A percentile compares a stretch with the other conserved stretches of the same genome.
phyloP scores from a whole-genome alignment of 2,329 filamentous ascomycete species.

The Aspergillus brasiliensis region DNA sequence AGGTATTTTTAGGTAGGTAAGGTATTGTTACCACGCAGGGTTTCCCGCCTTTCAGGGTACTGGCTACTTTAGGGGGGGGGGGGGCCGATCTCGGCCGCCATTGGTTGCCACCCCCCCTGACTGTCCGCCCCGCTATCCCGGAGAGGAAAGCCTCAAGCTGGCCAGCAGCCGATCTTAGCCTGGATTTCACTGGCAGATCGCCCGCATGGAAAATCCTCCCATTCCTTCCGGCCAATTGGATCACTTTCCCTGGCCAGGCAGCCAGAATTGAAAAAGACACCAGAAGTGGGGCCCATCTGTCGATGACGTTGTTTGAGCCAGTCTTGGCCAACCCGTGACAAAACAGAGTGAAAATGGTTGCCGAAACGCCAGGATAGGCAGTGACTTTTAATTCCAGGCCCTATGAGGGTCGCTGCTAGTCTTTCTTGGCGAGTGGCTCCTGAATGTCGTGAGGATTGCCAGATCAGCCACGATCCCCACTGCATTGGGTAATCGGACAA shows the following conservation, averaged over 20 bases:
- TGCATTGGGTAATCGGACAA: not conserved
- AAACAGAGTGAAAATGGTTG: not conserved
- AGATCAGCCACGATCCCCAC: not conserved
- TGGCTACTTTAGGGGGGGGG: not conserved
- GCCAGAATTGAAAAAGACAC: not conserved
- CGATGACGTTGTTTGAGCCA: not conserved
- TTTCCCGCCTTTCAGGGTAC: not conserved
- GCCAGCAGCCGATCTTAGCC: not conserved
- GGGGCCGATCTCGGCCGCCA: not conserved
- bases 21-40: not conserved
- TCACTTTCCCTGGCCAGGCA: not conserved
- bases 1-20: slow-evolving; percentile 1
- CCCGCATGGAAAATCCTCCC: not conserved
- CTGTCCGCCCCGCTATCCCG: not conserved
- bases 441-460: not conserved
- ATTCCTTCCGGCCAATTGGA: not conserved
- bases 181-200: not conserved
- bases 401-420: not conserved
- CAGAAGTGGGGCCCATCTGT: not conserved
- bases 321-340: not conserved
- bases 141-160: not conserved
- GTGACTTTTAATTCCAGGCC: not conserved
- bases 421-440: not conserved
- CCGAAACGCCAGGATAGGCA: not conserved
- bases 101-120: not conserved